Conservation (phyloP, 306 rosid species). For the Gleditsia sinensis region DNA sequence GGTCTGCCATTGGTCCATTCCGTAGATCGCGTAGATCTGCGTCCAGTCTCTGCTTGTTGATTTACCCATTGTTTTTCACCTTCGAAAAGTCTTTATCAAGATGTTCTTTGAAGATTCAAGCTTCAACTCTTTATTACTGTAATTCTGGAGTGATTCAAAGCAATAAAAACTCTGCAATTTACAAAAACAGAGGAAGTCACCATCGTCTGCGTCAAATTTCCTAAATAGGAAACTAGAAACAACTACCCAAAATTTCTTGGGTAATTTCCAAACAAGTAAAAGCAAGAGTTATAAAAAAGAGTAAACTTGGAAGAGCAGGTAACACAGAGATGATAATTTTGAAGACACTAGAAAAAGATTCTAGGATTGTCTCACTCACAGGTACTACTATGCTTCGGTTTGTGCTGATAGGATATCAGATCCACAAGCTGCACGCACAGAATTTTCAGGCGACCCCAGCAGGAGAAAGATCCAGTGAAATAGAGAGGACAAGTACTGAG, state of each 20-base stretch:
- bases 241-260: neutral
- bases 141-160: neutral
- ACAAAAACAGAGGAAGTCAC: neutral
- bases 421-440: neutral
- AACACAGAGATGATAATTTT: neutral
- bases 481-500: neutral
- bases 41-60: constrained; percentile 74
- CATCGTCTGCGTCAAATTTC: neutral
- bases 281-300: neutral
- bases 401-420: neutral
- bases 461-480: neutral
- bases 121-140: neutral
- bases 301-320: neutral
- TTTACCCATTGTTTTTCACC: constrained; percentile 61
- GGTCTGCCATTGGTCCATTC: constrained; percentile 93
- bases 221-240: no score
- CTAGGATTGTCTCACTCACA: neutral
- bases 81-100: neutral
- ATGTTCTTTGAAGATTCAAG: neutral
- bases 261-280: neutral
- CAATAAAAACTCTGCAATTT: neutral
- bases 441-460: neutral
- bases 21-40: constrained; percentile 95
- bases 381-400: neutral
- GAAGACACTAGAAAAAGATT: neutral